Evolutionary conservation across 1,284 basidiomycete species (phyloP), one percentile per base, ranked within the genome.

Genomic region (Moesziomyces parantarcticus): DNA sequence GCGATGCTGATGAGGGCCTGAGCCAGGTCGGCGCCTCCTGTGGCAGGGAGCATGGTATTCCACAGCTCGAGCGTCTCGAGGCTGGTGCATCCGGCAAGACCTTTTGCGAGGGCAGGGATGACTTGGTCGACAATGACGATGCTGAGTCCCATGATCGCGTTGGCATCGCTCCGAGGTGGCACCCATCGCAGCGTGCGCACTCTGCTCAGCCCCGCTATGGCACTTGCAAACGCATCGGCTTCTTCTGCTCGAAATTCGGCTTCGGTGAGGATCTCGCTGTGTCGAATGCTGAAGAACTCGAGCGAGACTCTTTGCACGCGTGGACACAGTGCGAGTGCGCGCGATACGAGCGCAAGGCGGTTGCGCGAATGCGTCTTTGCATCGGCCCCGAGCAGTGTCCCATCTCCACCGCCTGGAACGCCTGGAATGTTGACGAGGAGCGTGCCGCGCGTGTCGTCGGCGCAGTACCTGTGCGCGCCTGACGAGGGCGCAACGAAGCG

Each of bases 351-450:
- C n/a, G 54, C 16, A 5, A 69, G 49, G 0, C 66, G 66, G 34
- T 63, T 50, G 3, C 56, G 56, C 11, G 56, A 59, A 11, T 46
- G 36, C 16, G 36, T 18, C 23, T 43, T 48, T 25, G 22, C 48
- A 10, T 20, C 49, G 3, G 34, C 23, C 4, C 18, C 43, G 22
- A 21, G 23, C 3, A 48, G 26, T 0, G 50, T 52, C 1, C 56
- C 60, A 50, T 62, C 56, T 5, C 60, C 61, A 1, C 61, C 67
- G 11, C 67, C 67, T 3, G 67, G 67, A 5, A 70, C 61, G 3
- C 67, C 67, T 6, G 61, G 58, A 25, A 70, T 70, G 47, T 70
- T 70, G 61, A 70, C 64, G 9, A 50, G 45, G n/a, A 70, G 20
- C 25, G 50, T 47, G 10, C 26, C 25, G 5, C 43, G 3, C 2